Evolutionary conservation across 1,139 yeast species (phyloP).

Genomic region (Magnusiomyces suaveolens): DNA sequence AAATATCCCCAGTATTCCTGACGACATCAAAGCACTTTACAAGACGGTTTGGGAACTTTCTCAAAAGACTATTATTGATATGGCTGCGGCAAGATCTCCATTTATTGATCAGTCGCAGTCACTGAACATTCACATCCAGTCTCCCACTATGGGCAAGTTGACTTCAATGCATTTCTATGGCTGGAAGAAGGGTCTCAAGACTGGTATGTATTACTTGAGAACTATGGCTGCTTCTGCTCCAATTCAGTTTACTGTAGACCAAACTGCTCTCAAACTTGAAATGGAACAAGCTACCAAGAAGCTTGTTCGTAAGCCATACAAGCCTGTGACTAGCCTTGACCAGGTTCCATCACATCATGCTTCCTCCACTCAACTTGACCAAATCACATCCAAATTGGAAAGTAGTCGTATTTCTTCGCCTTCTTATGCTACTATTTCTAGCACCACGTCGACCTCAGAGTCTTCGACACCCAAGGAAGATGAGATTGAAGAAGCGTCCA

Average conservation of each 20-base stretch:
- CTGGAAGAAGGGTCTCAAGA: constrained; percentile 93
- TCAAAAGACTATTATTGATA: constrained; percentile 76
- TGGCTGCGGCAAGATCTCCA: constrained; percentile 94
- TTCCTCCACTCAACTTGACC: not conserved
- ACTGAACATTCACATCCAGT: constrained; percentile 72
- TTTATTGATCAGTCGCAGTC: constrained; percentile 93
- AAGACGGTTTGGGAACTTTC: constrained; percentile 96
- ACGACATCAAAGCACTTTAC: constrained; percentile 65
- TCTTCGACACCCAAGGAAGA: not conserved
- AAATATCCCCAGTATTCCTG: constrained; percentile 64
- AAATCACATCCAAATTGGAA: not conserved
- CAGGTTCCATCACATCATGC: not conserved
- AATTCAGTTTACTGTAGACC: constrained; percentile 82
- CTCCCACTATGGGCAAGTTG: constrained; percentile 86
- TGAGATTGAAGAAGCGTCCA: constrained; percentile 7
- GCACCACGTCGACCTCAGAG: constrained; percentile 3
- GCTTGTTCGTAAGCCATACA: constrained; percentile 31
- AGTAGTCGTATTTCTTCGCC: constrained; percentile 8
- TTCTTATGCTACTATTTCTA: constrained; percentile 13
- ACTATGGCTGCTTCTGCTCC: constrained; percentile 95
- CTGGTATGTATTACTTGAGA: constrained; percentile 92
- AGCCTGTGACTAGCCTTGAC: constrained; percentile 15
- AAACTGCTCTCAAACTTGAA: constrained; percentile 36
- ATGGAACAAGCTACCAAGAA: constrained; percentile 28
- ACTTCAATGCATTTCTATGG: constrained; percentile 98